phyloP scores from a whole-genome alignment of 2,329 filamentous ascomycete species.

The Aspergillus sp. region DNA sequence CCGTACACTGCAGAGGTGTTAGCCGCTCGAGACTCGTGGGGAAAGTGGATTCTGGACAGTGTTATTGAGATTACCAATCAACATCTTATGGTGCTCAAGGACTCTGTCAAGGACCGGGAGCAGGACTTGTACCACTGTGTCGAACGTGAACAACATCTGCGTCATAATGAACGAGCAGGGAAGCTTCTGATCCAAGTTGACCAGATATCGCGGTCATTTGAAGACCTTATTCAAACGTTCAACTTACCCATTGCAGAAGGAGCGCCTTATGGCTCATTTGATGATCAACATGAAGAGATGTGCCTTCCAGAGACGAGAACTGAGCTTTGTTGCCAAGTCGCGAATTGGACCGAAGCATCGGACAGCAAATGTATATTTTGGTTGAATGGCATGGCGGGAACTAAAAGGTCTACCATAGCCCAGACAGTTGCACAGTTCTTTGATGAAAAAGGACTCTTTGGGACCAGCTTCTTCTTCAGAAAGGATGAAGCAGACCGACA shows the following conservation, averaged over 20 bases:
- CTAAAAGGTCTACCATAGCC: constrained; percentile 10
- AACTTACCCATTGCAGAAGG: constrained; percentile 7
- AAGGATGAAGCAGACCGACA: constrained; percentile 1
- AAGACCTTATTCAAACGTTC: not conserved
- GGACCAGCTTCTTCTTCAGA: constrained; percentile 15
- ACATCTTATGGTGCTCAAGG: constrained; percentile 5
- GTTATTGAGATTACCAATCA: constrained; percentile 7
- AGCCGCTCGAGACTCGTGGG: not conserved
- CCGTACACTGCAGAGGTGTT: constrained; percentile 5
- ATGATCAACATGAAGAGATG: constrained; percentile 12
- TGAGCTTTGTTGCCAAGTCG: constrained; percentile 16
- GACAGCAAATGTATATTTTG: constrained; percentile 7
- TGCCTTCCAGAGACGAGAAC: constrained; percentile 18
- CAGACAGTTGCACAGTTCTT: constrained; percentile 6
- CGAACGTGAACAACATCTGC: constrained; percentile 5
- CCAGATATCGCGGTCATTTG: not conserved
- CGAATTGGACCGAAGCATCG: constrained; percentile 10
- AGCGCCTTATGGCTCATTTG: constrained; percentile 14
- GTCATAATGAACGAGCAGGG: constrained; percentile 3
- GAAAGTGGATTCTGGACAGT: constrained; percentile 6
- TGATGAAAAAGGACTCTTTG: constrained; percentile 2
- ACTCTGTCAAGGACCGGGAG: constrained; percentile 7
- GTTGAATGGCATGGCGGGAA: constrained; percentile 6
- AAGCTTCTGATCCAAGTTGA: constrained; percentile 4
- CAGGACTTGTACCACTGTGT: constrained; percentile 5